Conservation (phyloP, 768 basidiomycete species). For the Leccinum barrowsii region DNA sequence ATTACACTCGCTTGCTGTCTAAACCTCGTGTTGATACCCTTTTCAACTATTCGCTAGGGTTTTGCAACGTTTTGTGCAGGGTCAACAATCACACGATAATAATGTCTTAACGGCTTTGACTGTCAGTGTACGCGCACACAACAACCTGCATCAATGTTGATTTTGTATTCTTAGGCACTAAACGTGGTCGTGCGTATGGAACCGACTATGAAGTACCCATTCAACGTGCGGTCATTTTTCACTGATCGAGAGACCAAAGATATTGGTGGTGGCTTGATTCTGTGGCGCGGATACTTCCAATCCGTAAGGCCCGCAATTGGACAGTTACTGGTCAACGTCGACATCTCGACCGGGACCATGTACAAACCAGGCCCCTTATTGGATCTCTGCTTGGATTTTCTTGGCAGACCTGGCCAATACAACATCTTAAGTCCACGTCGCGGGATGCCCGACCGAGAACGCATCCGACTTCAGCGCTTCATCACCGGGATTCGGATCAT, state of each 20-base stretch:
- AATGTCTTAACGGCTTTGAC: slow-evolving; percentile 64
- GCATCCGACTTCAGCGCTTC: slow-evolving; percentile 53
- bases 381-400: slow-evolving; percentile 53
- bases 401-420: slow-evolving; percentile 33
- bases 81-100: slow-evolving; percentile 67
- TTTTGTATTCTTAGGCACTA: slow-evolving; percentile 44
- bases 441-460: slow-evolving; percentile 48
- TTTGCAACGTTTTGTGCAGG: slow-evolving; percentile 58
- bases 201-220: slow-evolving; percentile 63
- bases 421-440: slow-evolving; percentile 38
- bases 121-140: slow-evolving; percentile 31
- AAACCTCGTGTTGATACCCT: slow-evolving; percentile 17
- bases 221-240: slow-evolving; percentile 75
- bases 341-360: slow-evolving; percentile 76
- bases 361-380: slow-evolving; percentile 63
- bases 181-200: slow-evolving; percentile 78
- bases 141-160: background rate
- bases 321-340: slow-evolving; percentile 67
- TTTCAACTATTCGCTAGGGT: slow-evolving; percentile 41
- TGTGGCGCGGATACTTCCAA: slow-evolving; percentile 83
- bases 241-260: slow-evolving; percentile 48
- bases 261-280: slow-evolving; percentile 61
- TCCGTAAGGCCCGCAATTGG: slow-evolving; percentile 67
- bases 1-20: slow-evolving; percentile 10
- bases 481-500: slow-evolving; percentile 49